Base-by-base conservation (phyloP, 169 alveolate species). In the Cryptosporidium ryanae region DNA sequence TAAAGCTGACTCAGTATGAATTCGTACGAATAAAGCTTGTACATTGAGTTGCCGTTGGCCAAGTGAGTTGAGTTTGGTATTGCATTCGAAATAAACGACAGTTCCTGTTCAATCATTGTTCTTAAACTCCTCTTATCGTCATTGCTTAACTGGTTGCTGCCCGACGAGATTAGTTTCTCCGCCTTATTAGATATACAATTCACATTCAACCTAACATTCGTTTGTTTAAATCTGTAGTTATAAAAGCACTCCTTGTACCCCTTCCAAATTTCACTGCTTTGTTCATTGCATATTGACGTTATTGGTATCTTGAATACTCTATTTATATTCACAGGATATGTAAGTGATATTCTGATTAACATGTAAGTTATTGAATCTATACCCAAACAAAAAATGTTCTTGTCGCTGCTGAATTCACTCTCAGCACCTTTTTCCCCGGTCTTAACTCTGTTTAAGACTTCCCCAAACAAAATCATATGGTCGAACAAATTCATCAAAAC, bases 381-480 rank as follows among this genome's bases (percentile, higher is more conserved):
- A 34, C 50, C 46, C 13, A 76, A 18, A 18, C 87, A 57, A 10
- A 59, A 76, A 59, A 76, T 32, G 25, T 46, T 44, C 10, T 76
- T 34, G 6, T 15, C 23, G 17, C 66, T 66, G 27, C 50, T 43
- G 13, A 52, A 52, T 52, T 12, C 63, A n/a, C 13, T 52, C 8
- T 38, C 46, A 38, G 13, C 46, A 10, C 8, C 8, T 44, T 31
- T 66, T 49, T 66, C 52, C 12, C 31, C 64, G 46, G 3, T 29
- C 48, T 48, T 66, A 25, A 12, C 46, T 31, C 66, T 48, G 17
- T 29, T 68, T 1, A 23, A 31, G 25, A 68, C 52, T 15, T 76
- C 87, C 7, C 87, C 87, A 76, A 76, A 76, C 27, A 76, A 59
- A 43, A 61, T 55, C 59, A 76, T 76, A 48, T 76, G 87, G 32